Evolutionary conservation across 1,284 basidiomycete species (phyloP), one percentile per base, ranked within the genome.

Genomic region (Taiwanofungus camphoratus): DNA sequence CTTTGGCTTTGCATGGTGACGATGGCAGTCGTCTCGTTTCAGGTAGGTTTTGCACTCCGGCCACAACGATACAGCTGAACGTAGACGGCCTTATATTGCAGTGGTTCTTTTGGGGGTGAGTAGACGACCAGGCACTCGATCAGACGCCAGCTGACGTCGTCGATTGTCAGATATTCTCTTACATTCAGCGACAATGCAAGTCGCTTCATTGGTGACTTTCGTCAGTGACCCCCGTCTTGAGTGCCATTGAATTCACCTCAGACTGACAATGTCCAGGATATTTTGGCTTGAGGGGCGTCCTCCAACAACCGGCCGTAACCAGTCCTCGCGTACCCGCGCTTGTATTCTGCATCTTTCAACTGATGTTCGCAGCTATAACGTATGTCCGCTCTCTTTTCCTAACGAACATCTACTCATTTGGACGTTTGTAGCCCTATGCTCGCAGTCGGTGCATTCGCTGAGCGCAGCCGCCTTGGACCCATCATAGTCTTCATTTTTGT

Each of bases 381-480:
- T 83, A 60, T 40, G 53, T 5, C 26, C 31, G 15, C 7, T 12
- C 21, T 5, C 13, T 12, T 18, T 16, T 16, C 15, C 20, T 19
- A 20, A 16, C 24, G 31, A n/a, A 35, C 26, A 15, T 12, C 8
- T 16, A 27, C 12, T n/a, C 33, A 5, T 4, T 2, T 9, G 32
- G n/a, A n/a, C 22, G 26, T 29, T 34, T 11, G 29, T 31, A 83
- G 79, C 9, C 82, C 82, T 4, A 91, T 85, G 61, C 79, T 97
- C 52, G 91, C 91, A 12, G 74, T 92, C 39, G 93, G 94, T 55
- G 95, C 92, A 19, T 82, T 95, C 50, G 92, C 94, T 16, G 95
- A 98, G 63, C 91, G 92, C 42, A 82, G 82, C 13, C 83, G 86
- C 13, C 75, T 98, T 6, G 92, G 90, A 0, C 95, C 94, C 2